A percentile compares a stretch with the other conserved stretches of the same genome.
These are phyloP conservation scores for Fusarium oligoseptatum DNA, from an alignment of 2,329 filamentous ascomycete genomes.

Conservation along the genomic window DNA sequence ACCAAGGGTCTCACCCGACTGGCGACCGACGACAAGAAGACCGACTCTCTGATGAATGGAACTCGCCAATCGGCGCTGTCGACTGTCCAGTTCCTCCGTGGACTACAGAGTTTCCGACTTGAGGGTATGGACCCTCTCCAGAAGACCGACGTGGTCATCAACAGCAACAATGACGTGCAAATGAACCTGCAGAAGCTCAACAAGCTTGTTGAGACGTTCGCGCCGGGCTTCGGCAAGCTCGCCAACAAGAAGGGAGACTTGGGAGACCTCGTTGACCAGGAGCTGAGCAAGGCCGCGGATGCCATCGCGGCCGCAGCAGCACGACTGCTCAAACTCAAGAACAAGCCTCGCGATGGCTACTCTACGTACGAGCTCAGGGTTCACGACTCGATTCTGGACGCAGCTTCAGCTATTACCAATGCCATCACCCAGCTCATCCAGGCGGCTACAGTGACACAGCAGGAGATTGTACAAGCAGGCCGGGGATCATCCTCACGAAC, in stretches of 20 bases:
- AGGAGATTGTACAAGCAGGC: slow-evolving; percentile 96
- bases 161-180: slow-evolving; percentile 96
- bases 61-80: slow-evolving; percentile 87
- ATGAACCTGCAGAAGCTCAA: slow-evolving; percentile 93
- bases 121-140: slow-evolving; percentile 91
- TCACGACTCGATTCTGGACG: slow-evolving; percentile 93
- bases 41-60: slow-evolving; percentile 84
- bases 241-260: slow-evolving; percentile 85
- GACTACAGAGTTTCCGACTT: slow-evolving; percentile 91
- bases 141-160: slow-evolving; percentile 97
- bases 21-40: slow-evolving; percentile 95
- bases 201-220: slow-evolving; percentile 92
- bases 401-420: slow-evolving; percentile 91
- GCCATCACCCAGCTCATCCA: slow-evolving; percentile 96
- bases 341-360: slow-evolving; percentile 95
- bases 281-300: slow-evolving; percentile 92
- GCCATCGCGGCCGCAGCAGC: slow-evolving; percentile 94
- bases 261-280: slow-evolving; percentile 91
- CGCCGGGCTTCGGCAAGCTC: slow-evolving; percentile 87
- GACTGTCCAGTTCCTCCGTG: slow-evolving; percentile 94
- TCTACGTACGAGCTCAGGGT: slow-evolving; percentile 97
- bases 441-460: slow-evolving; percentile 90
- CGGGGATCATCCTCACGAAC: slow-evolving; percentile 88
- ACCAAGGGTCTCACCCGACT: slow-evolving; percentile 95
- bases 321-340: slow-evolving; percentile 90